Evolutionary conservation across 1,284 basidiomycete genomes (phyloP), one percentile per base, ranked within the genome.

Genomic region (Sporisorium iseilematis-ciliati): DNA sequence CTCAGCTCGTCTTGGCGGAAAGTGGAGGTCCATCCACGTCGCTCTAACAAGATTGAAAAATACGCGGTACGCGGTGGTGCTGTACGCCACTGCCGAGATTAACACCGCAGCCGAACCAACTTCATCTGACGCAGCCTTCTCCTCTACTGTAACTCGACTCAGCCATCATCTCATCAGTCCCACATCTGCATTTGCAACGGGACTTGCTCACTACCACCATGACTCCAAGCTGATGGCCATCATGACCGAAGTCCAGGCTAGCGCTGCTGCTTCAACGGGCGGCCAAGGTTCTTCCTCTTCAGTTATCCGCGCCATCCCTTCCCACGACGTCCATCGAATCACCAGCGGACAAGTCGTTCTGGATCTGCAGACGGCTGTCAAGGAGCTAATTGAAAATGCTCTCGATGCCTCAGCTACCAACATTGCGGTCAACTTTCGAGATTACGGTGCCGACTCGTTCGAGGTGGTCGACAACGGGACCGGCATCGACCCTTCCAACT

Each of bases 301-400:
- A 7, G 48, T 52, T n/a, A 83, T 83, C 35, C 59, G 59, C 35
- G 74, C 81, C 8, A 78, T 84, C 56, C 56, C 78, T 2, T 45
- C 57, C 14, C 23, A 42, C 11, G 83, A 82, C 48, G 78, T 84
- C 18, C 83, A 82, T 54, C 74, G 81, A 12, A 79, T 98, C 63
- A 93, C 94, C 0, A 94, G 94, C 6, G 95, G 94, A 0, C 97
- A 99, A 84, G 96, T 99, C 33, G 92, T 99, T 0, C 89, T 96
- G 31, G 95, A 98, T 84, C 89, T 99, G 1, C 94, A 95, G 82
- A 92, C 83, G 4, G 94, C 94, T 0, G 91, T 99, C 60, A 99
- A 99, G 84, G 97, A 99, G 85, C 90, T 99, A 2, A 90, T 99
- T 2, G 97, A 99, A 86, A 99, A 99, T 84, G 93, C 93, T 64